Evolutionary conservation across 2,329 filamentous ascomycete species (phyloP).

Genomic region (Verticillium longisporum): DNA sequence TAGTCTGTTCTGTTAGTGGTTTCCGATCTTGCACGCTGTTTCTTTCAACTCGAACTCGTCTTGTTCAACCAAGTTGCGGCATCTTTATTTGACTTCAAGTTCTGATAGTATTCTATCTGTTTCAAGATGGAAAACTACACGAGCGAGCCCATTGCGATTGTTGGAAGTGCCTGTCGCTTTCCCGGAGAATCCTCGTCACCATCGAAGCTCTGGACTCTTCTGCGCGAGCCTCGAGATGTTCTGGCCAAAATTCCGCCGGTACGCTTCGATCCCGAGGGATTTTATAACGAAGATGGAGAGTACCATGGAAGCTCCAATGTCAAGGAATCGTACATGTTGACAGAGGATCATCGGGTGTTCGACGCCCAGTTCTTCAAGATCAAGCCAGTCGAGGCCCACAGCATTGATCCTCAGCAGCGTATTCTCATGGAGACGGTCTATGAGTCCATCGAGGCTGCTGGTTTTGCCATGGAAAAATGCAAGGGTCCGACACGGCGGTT

Average conservation of each 20-base stretch:
- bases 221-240: background rate
- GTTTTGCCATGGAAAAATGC: constrained; percentile 4
- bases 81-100: no score
- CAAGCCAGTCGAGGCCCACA: constrained; percentile 16
- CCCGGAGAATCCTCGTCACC: constrained; percentile 4
- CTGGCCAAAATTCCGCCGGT: background rate
- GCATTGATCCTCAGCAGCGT: constrained; percentile 26
- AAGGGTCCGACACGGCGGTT: constrained; percentile 4
- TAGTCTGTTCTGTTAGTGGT: no score
- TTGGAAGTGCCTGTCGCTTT: constrained; percentile 4
- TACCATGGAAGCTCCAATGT: constrained; percentile 11
- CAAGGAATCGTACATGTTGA: constrained; percentile 12
- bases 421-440: constrained; percentile 25
- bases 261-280: background rate
- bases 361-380: constrained; percentile 22
- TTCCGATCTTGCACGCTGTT: no score
- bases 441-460: constrained; percentile 19
- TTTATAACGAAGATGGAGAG: background rate
- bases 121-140: background rate
- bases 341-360: constrained; percentile 12
- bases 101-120: no score
- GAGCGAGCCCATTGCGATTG: constrained; percentile 3
- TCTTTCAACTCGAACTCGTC: no score
- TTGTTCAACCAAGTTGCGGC: no score
- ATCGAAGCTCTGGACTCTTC: constrained; percentile 5